These are phyloP conservation scores for Phytophthora fragariae DNA, from an alignment of 352 stramenopile species.

Conservation along the genomic window DNA sequence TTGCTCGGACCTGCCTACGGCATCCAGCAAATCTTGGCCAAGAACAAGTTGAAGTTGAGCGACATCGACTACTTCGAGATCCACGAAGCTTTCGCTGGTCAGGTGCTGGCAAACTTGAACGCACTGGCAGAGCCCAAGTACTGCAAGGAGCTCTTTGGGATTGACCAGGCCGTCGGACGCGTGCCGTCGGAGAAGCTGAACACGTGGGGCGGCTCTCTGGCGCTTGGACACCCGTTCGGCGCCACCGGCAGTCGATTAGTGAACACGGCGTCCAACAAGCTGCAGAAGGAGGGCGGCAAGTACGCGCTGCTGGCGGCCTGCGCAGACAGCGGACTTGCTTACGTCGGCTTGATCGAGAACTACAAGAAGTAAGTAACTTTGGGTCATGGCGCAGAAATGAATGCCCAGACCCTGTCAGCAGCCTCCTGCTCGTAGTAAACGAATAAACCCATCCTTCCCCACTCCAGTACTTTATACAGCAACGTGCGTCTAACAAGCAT, in stretches of 20 bases:
- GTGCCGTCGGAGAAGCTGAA: constrained; percentile 97
- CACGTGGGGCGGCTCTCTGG: constrained; percentile 96
- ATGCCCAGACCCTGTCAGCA: constrained; percentile 15
- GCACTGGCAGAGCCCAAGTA: constrained; percentile 95
- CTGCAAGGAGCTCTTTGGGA: constrained; percentile 95
- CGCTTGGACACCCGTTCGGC: constrained; percentile 98
- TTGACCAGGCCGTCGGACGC: constrained; percentile 91
- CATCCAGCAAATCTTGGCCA: constrained; percentile 85
- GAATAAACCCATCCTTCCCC: constrained; percentile 1
- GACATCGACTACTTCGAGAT: constrained; percentile 99
- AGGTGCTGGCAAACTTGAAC: constrained; percentile 98
- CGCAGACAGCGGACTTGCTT: constrained; percentile 97
- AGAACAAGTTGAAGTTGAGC: constrained; percentile 89
- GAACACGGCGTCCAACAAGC: constrained; percentile 97
- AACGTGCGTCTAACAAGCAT: neutral
- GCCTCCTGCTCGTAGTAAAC: neutral
- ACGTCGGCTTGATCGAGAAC: constrained; percentile 95
- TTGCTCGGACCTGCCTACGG: constrained; percentile 96
- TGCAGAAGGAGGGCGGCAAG: constrained; percentile 95
- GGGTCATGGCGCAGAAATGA: constrained; percentile 5
- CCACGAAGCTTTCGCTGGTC: constrained; percentile 98
- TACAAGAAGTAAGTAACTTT: constrained; percentile 62
- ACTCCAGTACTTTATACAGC: neutral
- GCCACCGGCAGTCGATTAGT: constrained; percentile 96
- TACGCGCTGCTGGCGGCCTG: constrained; percentile 98